Evolutionary conservation across 345 rosid genomes (phyloP), one percentile per base, ranked within the genome.

Genomic region (Pistacia atlantica): DNA sequence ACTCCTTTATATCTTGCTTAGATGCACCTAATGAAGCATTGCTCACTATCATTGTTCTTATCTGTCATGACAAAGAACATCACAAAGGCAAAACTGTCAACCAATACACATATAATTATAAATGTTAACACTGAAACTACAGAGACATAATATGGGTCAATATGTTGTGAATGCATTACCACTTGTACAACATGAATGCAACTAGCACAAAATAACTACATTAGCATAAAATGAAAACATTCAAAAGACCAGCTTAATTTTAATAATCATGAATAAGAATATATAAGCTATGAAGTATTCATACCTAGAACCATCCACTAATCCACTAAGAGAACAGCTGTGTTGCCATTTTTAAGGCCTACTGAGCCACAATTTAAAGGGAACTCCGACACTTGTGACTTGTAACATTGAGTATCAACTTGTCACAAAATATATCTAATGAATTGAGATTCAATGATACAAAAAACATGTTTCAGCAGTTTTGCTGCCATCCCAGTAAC

Each of bases 1-100:
- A 95, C 84, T 95, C 99, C 86, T 85, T 93, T 59, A 95, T 84
- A 72, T 93, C 95, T 60, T 82, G 86, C 79, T 95, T 90, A 11
- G 89, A 77, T 65, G 96, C 96, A 80, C 90, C 84, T 28, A 87
- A 73, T 17, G 99, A 92, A 75, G 92, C 89, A 77, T 90, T 93
- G 73, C 89, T 76, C 37, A 93, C 93, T 86, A 90, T 95, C 57
- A 95, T 90, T 6, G 98, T 85, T 83, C 82, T 89, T 75, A 82
- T 69, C 94, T 92, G 86, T 55, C 70, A 70, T 57, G 72, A 59
- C 8, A 58, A 75, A 33, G 31, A 56, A 12, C 31, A 73, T 8
- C 28, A 52, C 28, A 16, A 42, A 4, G 56, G 37, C 3, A 67
- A 49, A 10, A 52, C 37, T 1, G 5, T 51, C 45, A 69, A 22